Evolutionary conservation across 352 stramenopile species (phyloP).

Genomic region (Phytopythium vexans): DNA sequence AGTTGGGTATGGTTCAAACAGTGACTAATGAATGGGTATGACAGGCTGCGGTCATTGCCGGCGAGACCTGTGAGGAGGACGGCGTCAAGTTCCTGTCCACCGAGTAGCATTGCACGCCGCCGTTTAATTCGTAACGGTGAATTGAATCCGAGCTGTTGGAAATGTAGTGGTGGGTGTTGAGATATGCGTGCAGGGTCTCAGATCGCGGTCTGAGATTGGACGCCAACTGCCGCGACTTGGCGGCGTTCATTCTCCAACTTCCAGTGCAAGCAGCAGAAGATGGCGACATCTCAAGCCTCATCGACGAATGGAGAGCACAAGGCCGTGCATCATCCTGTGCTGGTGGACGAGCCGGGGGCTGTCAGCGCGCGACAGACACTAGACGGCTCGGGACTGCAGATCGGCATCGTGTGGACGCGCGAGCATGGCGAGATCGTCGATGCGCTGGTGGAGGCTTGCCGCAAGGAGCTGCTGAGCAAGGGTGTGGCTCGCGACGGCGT

Average conservation of each 20-base stretch:
- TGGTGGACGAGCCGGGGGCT: constrained; percentile 33
- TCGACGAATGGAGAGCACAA: too few relatives aligned
- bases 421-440: constrained; percentile 20
- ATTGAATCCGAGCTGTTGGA: neutral
- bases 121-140: neutral
- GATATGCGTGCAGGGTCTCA: too few relatives aligned
- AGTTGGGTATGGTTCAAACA: neutral
- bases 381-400: constrained; percentile 20
- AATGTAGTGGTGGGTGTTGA: constrained; percentile 1
- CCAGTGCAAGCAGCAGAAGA: too few relatives aligned
- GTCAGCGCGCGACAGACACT: constrained; percentile 11
- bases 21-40: neutral
- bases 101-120: constrained; percentile 19
- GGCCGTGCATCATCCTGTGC: constrained; percentile 5
- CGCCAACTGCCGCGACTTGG: too few relatives aligned
- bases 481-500: constrained; percentile 22
- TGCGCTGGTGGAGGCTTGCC: constrained; percentile 22
- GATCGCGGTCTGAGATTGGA: too few relatives aligned
- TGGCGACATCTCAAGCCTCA: too few relatives aligned
- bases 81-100: constrained; percentile 82
- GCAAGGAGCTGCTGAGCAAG: constrained; percentile 26
- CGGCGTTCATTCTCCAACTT: too few relatives aligned
- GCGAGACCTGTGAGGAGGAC: constrained; percentile 80
- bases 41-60: constrained; percentile 73
- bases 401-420: constrained; percentile 28